phyloP scores from a whole-genome alignment of 1,284 basidiomycete genomes.

The Thelephora terrestris region DNA sequence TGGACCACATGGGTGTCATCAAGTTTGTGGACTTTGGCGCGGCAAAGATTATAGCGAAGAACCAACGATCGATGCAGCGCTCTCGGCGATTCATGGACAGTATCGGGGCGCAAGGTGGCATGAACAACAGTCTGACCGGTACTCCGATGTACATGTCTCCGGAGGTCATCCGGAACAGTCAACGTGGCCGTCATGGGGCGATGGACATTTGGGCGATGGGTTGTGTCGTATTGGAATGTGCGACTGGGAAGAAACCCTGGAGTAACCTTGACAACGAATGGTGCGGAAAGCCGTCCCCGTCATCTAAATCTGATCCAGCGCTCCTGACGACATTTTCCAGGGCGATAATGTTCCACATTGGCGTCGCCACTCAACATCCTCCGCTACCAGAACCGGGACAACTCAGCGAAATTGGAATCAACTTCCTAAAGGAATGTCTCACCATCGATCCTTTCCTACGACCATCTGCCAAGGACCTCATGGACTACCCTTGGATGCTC shows the following conservation, averaged over 20 bases:
- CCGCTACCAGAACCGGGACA: constrained; percentile 89
- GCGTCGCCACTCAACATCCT: constrained; percentile 94
- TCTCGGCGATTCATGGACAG: constrained; percentile 44
- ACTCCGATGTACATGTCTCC: constrained; percentile 99
- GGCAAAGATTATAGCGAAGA: constrained; percentile 94
- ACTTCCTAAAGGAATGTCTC: constrained; percentile 90
- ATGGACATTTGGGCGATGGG: constrained; percentile 99
- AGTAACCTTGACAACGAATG: constrained; percentile 99
- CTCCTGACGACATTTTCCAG: constrained; percentile 27
- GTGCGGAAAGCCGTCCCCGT: constrained; percentile 29
- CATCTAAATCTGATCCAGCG: constrained; percentile 7
- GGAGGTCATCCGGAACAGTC: constrained; percentile 93
- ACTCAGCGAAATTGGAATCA: constrained; percentile 84
- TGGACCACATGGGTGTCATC: constrained; percentile 90
- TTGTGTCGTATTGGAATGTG: constrained; percentile 93
- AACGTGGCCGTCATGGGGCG: constrained; percentile 81
- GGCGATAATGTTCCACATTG: constrained; percentile 99
- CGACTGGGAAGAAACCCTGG: constrained; percentile 96
- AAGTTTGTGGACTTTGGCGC: constrained; percentile 99
- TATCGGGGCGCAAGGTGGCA: constrained; percentile 26
- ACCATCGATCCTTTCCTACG: constrained; percentile 81
- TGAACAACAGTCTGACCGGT: constrained; percentile 86
- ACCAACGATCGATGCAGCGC: constrained; percentile 80
- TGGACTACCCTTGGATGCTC: constrained; percentile 88
- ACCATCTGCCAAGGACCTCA: constrained; percentile 79